A percentile compares a stretch with the other conserved stretches of the same genome.
phyloP scores from a whole-genome alignment of 371 early-diverging fungal species.

The Smittium mucronatum region DNA sequence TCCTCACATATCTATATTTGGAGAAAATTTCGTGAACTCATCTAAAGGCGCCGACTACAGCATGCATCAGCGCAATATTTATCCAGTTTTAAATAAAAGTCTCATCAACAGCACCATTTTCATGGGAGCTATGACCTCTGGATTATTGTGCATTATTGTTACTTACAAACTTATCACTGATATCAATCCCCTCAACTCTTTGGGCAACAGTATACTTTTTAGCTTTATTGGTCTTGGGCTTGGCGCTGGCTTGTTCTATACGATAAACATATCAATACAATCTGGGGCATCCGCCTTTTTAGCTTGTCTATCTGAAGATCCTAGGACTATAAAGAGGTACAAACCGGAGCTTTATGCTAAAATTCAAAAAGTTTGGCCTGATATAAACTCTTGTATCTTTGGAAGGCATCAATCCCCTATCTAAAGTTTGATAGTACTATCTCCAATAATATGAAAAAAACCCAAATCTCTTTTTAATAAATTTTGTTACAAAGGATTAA shows the following conservation, averaged over 20 bases:
- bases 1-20: slow-evolving; percentile 84
- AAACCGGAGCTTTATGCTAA: slow-evolving; percentile 39
- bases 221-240: slow-evolving; percentile 49
- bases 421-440: too few relatives aligned
- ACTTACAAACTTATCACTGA: slow-evolving; percentile 27
- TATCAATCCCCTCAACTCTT: slow-evolving; percentile 25
- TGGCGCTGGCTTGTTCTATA: slow-evolving; percentile 52
- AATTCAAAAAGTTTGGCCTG: slow-evolving; percentile 47
- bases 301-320: slow-evolving; percentile 82
- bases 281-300: slow-evolving; percentile 70
- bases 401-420: too few relatives aligned
- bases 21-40: slow-evolving; percentile 69
- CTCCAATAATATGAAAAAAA: too few relatives aligned
- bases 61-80: slow-evolving; percentile 72
- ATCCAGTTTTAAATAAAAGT: slow-evolving; percentile 79
- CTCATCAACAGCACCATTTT: slow-evolving; percentile 50
- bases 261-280: slow-evolving; percentile 55
- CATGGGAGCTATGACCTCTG: slow-evolving; percentile 31
- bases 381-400: slow-evolving; percentile 41
- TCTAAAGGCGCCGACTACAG: slow-evolving; percentile 75
- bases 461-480: too few relatives aligned
- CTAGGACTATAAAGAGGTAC: slow-evolving; percentile 40
- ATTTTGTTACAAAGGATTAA: too few relatives aligned
- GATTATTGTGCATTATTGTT: slow-evolving; percentile 27
- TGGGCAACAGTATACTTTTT: slow-evolving; percentile 20